phyloP scores from a whole-genome alignment of 441 rosid genomes.

The Mallotus japonicus region DNA sequence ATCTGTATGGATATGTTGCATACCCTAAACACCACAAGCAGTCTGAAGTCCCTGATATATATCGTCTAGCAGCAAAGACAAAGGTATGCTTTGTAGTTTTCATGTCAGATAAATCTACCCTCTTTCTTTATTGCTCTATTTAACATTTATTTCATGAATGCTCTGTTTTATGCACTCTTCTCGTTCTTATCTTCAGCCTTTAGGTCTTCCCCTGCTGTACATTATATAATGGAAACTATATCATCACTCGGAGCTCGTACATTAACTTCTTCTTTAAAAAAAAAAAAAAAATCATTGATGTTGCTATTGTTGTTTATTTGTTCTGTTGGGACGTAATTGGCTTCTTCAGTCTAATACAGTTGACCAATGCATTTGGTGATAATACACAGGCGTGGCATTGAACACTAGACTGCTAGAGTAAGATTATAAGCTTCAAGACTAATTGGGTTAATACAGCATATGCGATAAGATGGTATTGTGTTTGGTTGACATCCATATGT shows the following conservation, averaged over 20 bases:
- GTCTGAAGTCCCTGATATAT: slow-evolving; percentile 87
- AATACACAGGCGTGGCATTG: background rate
- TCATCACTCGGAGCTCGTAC: background rate
- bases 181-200: no score
- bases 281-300: background rate
- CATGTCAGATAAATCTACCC: background rate
- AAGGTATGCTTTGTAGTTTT: slow-evolving; percentile 47
- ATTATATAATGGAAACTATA: no score
- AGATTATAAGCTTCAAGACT: background rate
- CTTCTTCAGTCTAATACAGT: background rate
- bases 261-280: no score
- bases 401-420: background rate
- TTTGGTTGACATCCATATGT: background rate
- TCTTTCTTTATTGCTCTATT: background rate
- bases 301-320: background rate
- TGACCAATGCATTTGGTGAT: background rate
- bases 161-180: background rate
- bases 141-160: background rate
- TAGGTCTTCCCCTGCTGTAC: no score
- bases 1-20: slow-evolving; percentile 94
- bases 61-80: slow-evolving; percentile 89
- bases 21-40: slow-evolving; percentile 98
- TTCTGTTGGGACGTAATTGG: background rate
- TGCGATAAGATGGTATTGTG: background rate
- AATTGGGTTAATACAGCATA: background rate